Base-by-base conservation (phyloP, 768 basidiomycete species). In the Chalciporus chontae region DNA sequence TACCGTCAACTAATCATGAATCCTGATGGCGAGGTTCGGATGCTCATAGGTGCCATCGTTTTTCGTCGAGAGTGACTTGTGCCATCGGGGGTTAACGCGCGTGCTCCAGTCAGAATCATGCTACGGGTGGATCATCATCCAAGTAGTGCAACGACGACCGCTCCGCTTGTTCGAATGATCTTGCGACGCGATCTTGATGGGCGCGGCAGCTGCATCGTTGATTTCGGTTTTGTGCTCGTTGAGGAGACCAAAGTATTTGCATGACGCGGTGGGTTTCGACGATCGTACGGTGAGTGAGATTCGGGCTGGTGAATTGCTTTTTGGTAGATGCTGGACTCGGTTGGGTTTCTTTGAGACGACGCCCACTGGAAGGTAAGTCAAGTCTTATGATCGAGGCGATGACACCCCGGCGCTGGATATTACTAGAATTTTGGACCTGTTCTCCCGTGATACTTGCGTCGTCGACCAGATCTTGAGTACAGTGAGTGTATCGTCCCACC, bases 331-430 rank as follows among this genome's bases (percentile, higher is more conserved):
- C 69, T 92, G 58, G 61, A 79, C 41, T 79, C 91, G 3, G 76
- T 98, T 94, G 57, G 83, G 80, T 57, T 97, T 91, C 73, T 98
- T 96, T 64, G 94, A 96, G 66, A 69, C 77, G 47, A 96, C 93
- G 0, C 94, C 93, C 2, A 84, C 80, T 14, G 92, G 92, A 56
- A 79, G 87, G 87, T 87, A 57, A 43, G 75, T 52, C 31, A 9
- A 15, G 17, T 11, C 17, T 45, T 21, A n/a, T 43, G 4, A 46
- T 23, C 31, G n/a, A 21, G 2, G 24, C 17, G 31, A 13, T 36
- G 42, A 19, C 10, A 5, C 13, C 2, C 11, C 18, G 23, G 34
- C 55, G 14, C 48, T 29, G 8, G 6, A 1, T 40, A 14, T 42
- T 5, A 2, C 1, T 47, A 89, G 92, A 8, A 87, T 94, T 47